Base-by-base conservation (phyloP, 2,329 filamentous ascomycete genomes). In the Colletotrichum magnum region DNA sequence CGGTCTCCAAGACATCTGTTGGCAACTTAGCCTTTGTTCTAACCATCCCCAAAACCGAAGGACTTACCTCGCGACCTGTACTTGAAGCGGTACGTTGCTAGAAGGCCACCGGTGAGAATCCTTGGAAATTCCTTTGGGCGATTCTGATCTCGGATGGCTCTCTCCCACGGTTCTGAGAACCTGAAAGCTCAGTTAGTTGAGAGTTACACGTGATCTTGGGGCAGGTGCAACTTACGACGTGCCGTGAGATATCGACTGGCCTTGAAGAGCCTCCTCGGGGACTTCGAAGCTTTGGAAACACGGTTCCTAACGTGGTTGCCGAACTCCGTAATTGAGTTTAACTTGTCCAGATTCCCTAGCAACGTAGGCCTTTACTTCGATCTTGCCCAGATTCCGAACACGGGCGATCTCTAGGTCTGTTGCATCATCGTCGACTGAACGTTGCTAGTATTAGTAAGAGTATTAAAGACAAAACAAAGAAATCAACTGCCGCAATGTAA, bases 181-280 rank as follows among this genome's bases (percentile, higher is more conserved):
- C 68, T 70, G 2, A 51, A 24, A 21, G 2, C 28, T 2, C 52
- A 6, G 16, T 58, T 12, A 61, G 21, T 6, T 7, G 2, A 26
- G 24, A 13, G 24, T 5, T 15, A 18, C 6, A 10, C 2, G 9
- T 16, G 5, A 32, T 9, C 13, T 21, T 10, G 18, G 6, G 45
- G 21, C 45, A 18, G 45, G 16, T 21, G n/a, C 5, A 15, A 43
- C 73, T 67, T 68, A 80, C 79, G 58, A 72, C 15, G 77, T 77
- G 5, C 77, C 77, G 41, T 81, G 79, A 1, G 78, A 79, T 7
- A 80, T 68, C 0, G 75, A 74, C 53, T 73, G 75, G 7, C 78
- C 79, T 41, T 81, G 80, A 4, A 81, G 70, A 0, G 79, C 74
- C 62, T 79, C 76, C 51, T 81, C 79, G 0, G 78, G 70, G 2